Evolutionary conservation across 1,139 yeast genomes (phyloP), one percentile per base, ranked within the genome.

Genomic region (Zygosaccharomyces sapae): DNA sequence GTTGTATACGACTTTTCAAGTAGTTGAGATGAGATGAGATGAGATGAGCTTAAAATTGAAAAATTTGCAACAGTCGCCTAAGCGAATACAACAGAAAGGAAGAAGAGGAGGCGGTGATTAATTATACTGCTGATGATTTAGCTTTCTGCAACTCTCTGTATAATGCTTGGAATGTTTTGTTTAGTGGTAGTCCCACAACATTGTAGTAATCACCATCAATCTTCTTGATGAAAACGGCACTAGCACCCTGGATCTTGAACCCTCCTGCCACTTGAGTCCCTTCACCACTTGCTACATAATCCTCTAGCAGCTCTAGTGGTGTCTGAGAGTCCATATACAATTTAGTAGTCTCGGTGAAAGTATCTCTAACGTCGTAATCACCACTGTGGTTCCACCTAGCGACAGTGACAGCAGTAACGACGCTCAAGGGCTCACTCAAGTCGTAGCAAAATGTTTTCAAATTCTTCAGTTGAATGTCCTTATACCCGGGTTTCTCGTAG

Each of bases 181-280:
- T 73, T 20, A 81, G 78, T 0, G 98, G 97, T 48, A 92, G 69
- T 0, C 98, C 98, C 6, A 92, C 92, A n/a, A 88, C 86, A 62
- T 87, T 90, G 65, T 75, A 81, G 60, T 78, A 87, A 61, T 90
- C 97, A 0, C 98, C 98, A 2, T 73, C 72, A n/a, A 89, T 76
- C 13, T 69, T 66, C 33, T 73, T 68, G 54, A 92, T 79, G 50
- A 92, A 68, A 39, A 83, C 60, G 3, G 86, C 83, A 0, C 92
- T 90, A 13, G 63, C 62, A 1, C 82, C 86, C 65, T 92, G 97
- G 51, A 84, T 83, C 58, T 83, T 83, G 69, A 88, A 89, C 1
- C 98, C 98, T 5, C 97, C 98, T 0, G 97, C 97, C 1, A 86
- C 97, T 37, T 77, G 75, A 4, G 73, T 52, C 0, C 94, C 98